These are phyloP conservation scores for Lagenaria siceraria DNA, from an alignment of 306 rosid species.

Conservation along the genomic window DNA sequence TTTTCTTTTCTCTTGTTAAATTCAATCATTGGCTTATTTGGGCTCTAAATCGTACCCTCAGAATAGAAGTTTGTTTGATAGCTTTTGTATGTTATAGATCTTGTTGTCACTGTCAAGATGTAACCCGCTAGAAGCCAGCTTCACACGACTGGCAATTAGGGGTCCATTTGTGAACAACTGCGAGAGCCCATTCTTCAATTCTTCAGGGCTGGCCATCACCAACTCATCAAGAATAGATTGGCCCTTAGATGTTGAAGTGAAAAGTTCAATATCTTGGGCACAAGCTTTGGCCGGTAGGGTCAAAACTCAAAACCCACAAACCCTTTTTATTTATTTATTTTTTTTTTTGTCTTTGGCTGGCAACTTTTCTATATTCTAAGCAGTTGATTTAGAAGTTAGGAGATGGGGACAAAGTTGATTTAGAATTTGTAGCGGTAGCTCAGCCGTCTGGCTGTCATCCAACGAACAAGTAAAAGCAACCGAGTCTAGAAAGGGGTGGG, in stretches of 20 bases:
- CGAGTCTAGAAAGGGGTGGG: neutral
- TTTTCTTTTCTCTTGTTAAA: neutral
- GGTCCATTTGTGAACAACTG: neutral
- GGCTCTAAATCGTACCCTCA: neutral
- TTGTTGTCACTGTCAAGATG: neutral
- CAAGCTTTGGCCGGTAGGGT: neutral
- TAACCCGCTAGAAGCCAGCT: neutral
- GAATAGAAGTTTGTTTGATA: neutral
- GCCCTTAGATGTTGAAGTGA: neutral
- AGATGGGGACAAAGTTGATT: neutral
- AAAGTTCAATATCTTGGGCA: neutral
- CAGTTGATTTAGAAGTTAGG: neutral
- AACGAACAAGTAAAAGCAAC: neutral
- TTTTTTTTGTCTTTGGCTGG: neutral
- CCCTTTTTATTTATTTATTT: neutral
- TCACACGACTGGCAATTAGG: neutral
- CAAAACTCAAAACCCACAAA: neutral
- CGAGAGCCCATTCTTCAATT: neutral
- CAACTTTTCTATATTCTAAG: neutral
- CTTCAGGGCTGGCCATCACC: neutral
- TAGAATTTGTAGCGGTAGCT: neutral
- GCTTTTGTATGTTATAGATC: neutral
- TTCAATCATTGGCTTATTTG: neutral
- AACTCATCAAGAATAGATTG: neutral
- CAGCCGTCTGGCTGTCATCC: slow-evolving; percentile 2